These are phyloP conservation scores for Leccinum incarnatum DNA, from an alignment of 768 basidiomycete species.

Conservation along the genomic window DNA sequence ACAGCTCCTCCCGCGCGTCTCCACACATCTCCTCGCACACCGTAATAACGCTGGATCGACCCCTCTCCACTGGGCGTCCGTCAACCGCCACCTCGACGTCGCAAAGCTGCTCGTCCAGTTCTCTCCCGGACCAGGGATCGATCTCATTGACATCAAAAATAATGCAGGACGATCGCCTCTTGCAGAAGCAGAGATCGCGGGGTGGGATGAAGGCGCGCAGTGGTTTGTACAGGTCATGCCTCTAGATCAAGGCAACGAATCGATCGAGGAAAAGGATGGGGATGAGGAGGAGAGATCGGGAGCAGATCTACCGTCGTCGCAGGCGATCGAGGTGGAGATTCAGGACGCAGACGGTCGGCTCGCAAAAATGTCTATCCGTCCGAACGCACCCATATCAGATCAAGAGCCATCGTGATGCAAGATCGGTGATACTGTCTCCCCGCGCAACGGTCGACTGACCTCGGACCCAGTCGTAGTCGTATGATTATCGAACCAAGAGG, in stretches of 20 bases:
- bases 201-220: constrained; percentile 80
- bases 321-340: constrained; percentile 65
- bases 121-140: constrained; percentile 55
- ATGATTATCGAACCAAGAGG: background rate
- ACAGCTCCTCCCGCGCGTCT: constrained; percentile 62
- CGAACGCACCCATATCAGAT: background rate
- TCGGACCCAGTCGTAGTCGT: background rate
- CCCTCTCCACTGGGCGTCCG: constrained; percentile 87
- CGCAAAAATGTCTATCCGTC: constrained; percentile 55
- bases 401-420: background rate
- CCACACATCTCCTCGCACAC: constrained; percentile 51
- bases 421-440: background rate
- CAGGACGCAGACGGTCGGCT: constrained; percentile 69
- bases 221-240: constrained; percentile 84
- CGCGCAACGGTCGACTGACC: background rate
- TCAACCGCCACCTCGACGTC: constrained; percentile 73
- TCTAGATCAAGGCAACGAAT: constrained; percentile 46
- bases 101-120: constrained; percentile 59
- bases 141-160: constrained; percentile 77
- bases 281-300: constrained; percentile 11
- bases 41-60: constrained; percentile 77
- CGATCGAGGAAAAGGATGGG: constrained; percentile 27
- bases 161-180: constrained; percentile 71
- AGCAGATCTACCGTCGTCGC: constrained; percentile 23
- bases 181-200: constrained; percentile 74